These are phyloP conservation scores for Vigna angularis DNA, from an alignment of 306 rosid species.

Conservation along the genomic window DNA sequence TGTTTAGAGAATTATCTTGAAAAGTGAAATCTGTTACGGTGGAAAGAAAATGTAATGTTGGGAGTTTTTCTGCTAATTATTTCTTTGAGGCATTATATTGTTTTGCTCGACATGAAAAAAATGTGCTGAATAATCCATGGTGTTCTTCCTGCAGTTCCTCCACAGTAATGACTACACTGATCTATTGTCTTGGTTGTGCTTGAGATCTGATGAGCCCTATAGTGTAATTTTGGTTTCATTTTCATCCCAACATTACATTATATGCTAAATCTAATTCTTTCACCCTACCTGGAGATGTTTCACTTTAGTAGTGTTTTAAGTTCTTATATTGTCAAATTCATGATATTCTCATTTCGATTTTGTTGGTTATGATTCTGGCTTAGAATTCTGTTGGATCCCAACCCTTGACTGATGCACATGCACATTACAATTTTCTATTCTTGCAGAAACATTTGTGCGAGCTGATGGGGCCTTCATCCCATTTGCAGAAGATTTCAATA, in stretches of 20 bases:
- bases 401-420: constrained; percentile 29
- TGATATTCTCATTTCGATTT: constrained; percentile 46
- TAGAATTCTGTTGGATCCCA: constrained; percentile 36
- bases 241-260: constrained; percentile 21
- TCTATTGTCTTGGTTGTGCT: constrained; percentile 17
- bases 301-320: constrained; percentile 18
- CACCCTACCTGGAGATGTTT: constrained; percentile 10
- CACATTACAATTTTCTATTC: constrained; percentile 50
- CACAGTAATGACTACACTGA: not conserved
- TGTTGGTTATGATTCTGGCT: constrained; percentile 41
- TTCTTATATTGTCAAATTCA: constrained; percentile 18
- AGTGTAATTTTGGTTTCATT: constrained; percentile 15
- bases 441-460: constrained; percentile 98
- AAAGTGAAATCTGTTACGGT: not conserved
- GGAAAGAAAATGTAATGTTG: not conserved
- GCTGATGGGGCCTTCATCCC: constrained; percentile 99
- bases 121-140: not conserved
- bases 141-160: not conserved
- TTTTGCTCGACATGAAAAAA: not conserved
- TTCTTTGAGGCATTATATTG: not conserved
- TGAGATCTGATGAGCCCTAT: not conserved
- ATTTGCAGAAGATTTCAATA: constrained; percentile 82
- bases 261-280: constrained; percentile 24
- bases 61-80: constrained; percentile 14
- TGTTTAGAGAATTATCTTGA: constrained; percentile 19